Percentiles rank a stretch among this genome's conserved stretches.
phyloP scores from a whole-genome alignment of 2,329 filamentous ascomycete genomes.

The Tolypocladium sp. region DNA sequence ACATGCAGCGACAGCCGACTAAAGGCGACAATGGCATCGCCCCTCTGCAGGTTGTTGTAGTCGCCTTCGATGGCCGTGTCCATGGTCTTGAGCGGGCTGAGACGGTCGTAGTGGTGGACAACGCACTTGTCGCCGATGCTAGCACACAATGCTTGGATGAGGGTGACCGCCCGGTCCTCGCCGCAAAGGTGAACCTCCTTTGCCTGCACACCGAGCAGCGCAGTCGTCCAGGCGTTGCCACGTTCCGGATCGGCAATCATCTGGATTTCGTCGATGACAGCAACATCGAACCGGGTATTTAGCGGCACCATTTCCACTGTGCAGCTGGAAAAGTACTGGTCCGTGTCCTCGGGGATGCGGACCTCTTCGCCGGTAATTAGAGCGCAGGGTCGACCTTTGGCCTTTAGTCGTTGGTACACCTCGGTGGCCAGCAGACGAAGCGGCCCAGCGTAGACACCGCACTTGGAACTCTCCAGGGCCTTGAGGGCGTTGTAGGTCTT shows the following conservation, averaged over 20 bases:
- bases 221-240: slow-evolving; percentile 92
- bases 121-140: slow-evolving; percentile 73
- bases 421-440: slow-evolving; percentile 85
- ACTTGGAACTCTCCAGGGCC: slow-evolving; percentile 64
- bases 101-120: slow-evolving; percentile 73
- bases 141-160: slow-evolving; percentile 70
- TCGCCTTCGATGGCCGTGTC: slow-evolving; percentile 51
- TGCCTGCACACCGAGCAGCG: slow-evolving; percentile 76
- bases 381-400: slow-evolving; percentile 67
- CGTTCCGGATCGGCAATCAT: slow-evolving; percentile 79
- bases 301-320: slow-evolving; percentile 80
- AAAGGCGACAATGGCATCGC: slow-evolving; percentile 85
- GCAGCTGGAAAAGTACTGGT: slow-evolving; percentile 64
- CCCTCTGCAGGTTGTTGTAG: slow-evolving; percentile 65
- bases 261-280: slow-evolving; percentile 96
- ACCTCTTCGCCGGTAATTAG: slow-evolving; percentile 89
- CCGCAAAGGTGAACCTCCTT: slow-evolving; percentile 90
- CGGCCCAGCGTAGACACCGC: slow-evolving; percentile 84
- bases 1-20: slow-evolving; percentile 73
- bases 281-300: slow-evolving; percentile 63
- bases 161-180: slow-evolving; percentile 69
- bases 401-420: slow-evolving; percentile 78
- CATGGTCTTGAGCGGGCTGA: slow-evolving; percentile 68
- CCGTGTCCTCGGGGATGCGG: slow-evolving; percentile 51
- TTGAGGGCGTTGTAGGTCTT: slow-evolving; percentile 95